Evolutionary conservation across 177 flowering plant species (phyloP).

Genomic region (Vitis hybrid): DNA sequence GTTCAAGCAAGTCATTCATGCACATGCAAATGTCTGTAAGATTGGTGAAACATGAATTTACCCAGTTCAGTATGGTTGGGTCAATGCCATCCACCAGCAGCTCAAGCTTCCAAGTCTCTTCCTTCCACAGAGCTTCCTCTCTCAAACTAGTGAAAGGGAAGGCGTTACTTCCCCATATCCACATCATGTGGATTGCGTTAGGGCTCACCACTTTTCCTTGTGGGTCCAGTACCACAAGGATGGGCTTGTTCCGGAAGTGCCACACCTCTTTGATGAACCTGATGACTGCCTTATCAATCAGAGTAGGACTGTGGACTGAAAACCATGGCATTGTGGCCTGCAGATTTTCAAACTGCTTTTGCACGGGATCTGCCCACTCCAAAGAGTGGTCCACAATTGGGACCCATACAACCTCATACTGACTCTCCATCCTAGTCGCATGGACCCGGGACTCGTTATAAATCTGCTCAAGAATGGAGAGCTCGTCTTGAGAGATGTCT

Average conservation of each 20-base stretch:
- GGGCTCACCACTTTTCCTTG: conserved; percentile 38
- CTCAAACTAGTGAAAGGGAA: conserved; percentile 47
- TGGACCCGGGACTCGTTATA: conserved; percentile 31
- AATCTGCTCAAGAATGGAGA: conserved; percentile 34
- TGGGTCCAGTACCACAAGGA: conserved; percentile 52
- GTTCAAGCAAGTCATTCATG: background rate
- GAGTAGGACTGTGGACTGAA: conserved; percentile 45
- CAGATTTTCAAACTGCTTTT: conserved; percentile 29
- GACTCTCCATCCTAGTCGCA: conserved; percentile 15
- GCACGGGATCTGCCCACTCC: conserved; percentile 25
- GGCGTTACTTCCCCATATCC: conserved; percentile 56
- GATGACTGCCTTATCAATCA: conserved; percentile 38
- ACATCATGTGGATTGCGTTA: conserved; percentile 61
- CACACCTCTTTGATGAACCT: conserved; percentile 39
- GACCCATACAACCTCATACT: conserved; percentile 48
- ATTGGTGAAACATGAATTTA: conserved; percentile 1
- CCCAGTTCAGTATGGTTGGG: conserved; percentile 29
- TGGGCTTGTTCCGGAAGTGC: conserved; percentile 49
- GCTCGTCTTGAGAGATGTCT: conserved; percentile 33
- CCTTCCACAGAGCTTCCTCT: conserved; percentile 49
- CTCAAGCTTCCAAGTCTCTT: conserved; percentile 45
- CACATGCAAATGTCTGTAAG: background rate
- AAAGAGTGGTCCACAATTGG: conserved; percentile 27
- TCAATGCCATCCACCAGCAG: conserved; percentile 40
- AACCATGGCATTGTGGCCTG: conserved; percentile 60